Evolutionary conservation across 495 filamentous ascomycete species (phyloP).

Genomic region (Xylaria castorea): DNA sequence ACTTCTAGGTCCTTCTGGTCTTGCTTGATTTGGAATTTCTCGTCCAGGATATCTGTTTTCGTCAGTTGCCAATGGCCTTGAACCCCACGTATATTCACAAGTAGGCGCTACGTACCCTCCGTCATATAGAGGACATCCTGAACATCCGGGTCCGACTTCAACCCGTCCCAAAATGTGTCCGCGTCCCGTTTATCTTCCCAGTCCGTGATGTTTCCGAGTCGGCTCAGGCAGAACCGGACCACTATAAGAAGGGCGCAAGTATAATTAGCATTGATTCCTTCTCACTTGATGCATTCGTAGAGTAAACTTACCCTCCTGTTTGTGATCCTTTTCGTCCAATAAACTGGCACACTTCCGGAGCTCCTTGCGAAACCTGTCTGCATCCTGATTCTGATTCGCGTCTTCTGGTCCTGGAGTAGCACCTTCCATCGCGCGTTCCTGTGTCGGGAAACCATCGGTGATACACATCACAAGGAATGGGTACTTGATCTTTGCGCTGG

Average conservation of each 20-base stretch:
- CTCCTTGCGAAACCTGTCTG: constrained; percentile 23
- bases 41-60: constrained; percentile 19
- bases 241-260: background rate
- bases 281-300: background rate
- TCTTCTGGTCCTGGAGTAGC: constrained; percentile 10
- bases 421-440: constrained; percentile 22
- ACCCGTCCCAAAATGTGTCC: constrained; percentile 17
- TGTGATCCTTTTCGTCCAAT: constrained; percentile 16
- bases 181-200: constrained; percentile 17
- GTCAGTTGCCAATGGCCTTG: background rate
- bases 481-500: background rate
- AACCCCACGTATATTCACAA: background rate
- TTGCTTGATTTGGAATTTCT: constrained; percentile 20
- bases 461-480: constrained; percentile 20
- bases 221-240: constrained; percentile 13
- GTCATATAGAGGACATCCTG: constrained; percentile 20
- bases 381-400: constrained; percentile 18
- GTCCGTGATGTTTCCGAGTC: constrained; percentile 21
- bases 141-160: constrained; percentile 7
- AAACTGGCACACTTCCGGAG: background rate
- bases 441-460: constrained; percentile 21
- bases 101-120: background rate
- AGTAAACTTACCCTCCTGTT: constrained; percentile 8
- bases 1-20: constrained; percentile 26
- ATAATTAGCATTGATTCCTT: background rate